These are phyloP conservation scores for Colletotrichum kahawae DNA, from an alignment of 2,329 filamentous ascomycete genomes.

Conservation along the genomic window DNA sequence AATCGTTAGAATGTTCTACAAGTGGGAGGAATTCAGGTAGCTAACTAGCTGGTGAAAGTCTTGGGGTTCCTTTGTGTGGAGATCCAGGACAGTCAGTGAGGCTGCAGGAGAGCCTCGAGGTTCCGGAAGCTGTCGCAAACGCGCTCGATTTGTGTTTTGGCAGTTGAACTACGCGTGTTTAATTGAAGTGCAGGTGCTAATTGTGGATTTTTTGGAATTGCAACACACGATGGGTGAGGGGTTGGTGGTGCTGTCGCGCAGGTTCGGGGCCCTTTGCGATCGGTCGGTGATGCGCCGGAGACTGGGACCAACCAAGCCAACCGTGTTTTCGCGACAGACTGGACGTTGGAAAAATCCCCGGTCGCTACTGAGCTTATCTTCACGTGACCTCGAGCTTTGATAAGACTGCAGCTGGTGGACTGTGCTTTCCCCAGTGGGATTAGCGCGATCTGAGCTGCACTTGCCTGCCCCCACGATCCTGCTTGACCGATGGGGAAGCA, in stretches of 20 bases:
- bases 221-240: neutral
- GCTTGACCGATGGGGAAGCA: neutral
- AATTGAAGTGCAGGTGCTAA: neutral
- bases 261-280: constrained; percentile 17
- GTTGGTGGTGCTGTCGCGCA: constrained; percentile 4
- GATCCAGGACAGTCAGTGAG: neutral
- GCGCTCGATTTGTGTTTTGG: neutral
- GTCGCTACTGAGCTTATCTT: neutral
- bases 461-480: neutral
- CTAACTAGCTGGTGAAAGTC: neutral
- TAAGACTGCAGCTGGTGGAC: neutral
- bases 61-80: neutral
- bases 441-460: neutral
- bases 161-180: neutral
- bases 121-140: neutral
- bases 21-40: neutral
- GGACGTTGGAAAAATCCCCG: constrained; percentile 12
- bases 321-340: constrained; percentile 19
- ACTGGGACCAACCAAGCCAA: neutral
- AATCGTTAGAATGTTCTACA: neutral
- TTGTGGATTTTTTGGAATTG: neutral
- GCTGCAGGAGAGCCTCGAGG: neutral
- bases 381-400: neutral
- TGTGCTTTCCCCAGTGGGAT: neutral
- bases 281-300: constrained; percentile 11